Percentiles rank a stretch among this genome's conserved stretches.
Conservation (phyloP, 1,284 basidiomycete species). For the Pulchroboletus neoregius region DNA sequence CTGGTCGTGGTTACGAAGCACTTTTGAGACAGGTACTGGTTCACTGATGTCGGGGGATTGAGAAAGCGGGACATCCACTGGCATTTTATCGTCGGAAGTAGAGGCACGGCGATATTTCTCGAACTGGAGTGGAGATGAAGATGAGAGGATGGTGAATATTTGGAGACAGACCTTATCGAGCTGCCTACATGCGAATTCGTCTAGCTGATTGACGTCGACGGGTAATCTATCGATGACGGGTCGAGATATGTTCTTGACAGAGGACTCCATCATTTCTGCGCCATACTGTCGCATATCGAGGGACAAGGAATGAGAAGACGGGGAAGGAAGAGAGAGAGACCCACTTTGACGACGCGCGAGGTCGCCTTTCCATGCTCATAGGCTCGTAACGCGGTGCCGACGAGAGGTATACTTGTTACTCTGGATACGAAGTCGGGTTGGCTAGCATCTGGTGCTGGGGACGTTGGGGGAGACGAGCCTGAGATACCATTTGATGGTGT, state of each 20-base stretch:
- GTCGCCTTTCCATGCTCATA: conserved; percentile 50
- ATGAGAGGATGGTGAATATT: not conserved
- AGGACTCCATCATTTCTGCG: conserved; percentile 83
- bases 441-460: conserved; percentile 17
- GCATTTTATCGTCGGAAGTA: conserved; percentile 28
- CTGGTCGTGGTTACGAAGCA: conserved; percentile 9
- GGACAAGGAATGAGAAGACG: not conserved
- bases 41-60: conserved; percentile 3
- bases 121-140: conserved; percentile 36
- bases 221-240: conserved; percentile 82
- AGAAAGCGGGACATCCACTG: conserved; percentile 18
- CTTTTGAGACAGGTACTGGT: not conserved
- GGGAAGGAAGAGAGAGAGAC: not conserved
- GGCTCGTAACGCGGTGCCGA: conserved; percentile 44
- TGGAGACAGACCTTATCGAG: conserved; percentile 65
- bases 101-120: conserved; percentile 49
- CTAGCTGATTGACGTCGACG: conserved; percentile 70
- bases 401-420: conserved; percentile 43
- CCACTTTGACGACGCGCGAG: conserved; percentile 49
- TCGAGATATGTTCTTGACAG: conserved; percentile 76
- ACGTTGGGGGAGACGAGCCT: conserved; percentile 12
- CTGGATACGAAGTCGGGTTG: conserved; percentile 40
- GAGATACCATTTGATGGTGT: not conserved
- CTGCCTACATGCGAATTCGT: conserved; percentile 85
- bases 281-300: conserved; percentile 69